Evolutionary conservation across 768 basidiomycete genomes (phyloP).

Genomic region (Boletus sp.): DNA sequence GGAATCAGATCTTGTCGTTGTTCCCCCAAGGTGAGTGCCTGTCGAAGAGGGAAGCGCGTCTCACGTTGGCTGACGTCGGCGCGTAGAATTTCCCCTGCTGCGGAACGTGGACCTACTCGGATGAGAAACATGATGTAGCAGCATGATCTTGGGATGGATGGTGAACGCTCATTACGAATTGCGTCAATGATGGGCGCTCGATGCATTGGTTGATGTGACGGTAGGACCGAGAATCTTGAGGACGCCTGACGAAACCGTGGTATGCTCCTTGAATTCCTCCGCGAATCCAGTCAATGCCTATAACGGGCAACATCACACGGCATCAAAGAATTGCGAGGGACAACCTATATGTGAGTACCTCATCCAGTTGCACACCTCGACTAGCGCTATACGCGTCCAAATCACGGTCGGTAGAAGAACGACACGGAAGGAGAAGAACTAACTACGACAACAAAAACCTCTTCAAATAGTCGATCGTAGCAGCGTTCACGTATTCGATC

Average conservation of each 20-base stretch:
- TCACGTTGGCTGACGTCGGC: background rate
- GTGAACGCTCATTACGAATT: background rate
- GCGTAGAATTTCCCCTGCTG: background rate
- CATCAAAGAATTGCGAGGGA: background rate
- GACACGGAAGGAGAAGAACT: conserved; percentile 3
- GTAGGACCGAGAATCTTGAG: background rate
- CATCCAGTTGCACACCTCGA: background rate
- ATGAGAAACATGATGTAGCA: background rate
- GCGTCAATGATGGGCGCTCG: background rate
- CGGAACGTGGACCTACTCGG: background rate
- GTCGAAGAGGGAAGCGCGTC: background rate
- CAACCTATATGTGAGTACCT: background rate
- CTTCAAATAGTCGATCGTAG: conserved; percentile 38
- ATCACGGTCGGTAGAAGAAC: background rate
- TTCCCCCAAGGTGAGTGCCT: background rate
- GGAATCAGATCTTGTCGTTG: background rate
- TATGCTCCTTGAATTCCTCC: background rate
- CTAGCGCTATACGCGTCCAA: background rate
- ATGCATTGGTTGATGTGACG: background rate
- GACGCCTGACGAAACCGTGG: background rate
- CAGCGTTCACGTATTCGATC: conserved; percentile 41
- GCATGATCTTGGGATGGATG: background rate
- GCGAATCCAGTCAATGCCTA: background rate
- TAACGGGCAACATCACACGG: background rate
- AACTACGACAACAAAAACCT: conserved; percentile 28